A percentile compares a stretch with the other conserved stretches of the same genome.
These are phyloP conservation scores for Rosa hybrid DNA, from an alignment of 331 rosid genomes.

Conservation along the genomic window DNA sequence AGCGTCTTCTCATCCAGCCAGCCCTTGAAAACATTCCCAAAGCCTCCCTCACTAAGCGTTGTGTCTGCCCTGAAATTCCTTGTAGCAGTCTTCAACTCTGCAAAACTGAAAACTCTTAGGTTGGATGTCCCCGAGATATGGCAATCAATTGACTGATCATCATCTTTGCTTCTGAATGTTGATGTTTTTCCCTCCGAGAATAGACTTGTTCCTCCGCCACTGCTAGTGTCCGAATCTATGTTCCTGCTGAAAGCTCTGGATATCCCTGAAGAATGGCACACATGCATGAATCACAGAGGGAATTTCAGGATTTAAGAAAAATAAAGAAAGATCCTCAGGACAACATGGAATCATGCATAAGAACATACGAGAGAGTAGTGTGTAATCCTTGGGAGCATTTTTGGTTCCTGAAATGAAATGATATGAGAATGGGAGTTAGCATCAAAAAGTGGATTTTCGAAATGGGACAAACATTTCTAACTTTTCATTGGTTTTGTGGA, in stretches of 20 bases:
- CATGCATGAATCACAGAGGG: neutral
- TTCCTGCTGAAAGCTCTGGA: constrained; percentile 38
- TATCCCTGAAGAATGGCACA: constrained; percentile 26
- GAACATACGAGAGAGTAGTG: neutral
- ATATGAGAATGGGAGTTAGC: neutral
- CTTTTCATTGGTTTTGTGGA: neutral
- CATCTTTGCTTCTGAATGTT: constrained; percentile 36
- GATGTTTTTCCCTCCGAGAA: constrained; percentile 33
- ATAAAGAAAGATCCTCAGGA: neutral
- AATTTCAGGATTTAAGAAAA: neutral
- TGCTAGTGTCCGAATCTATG: constrained; percentile 35
- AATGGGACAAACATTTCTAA: neutral
- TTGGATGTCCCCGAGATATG: constrained; percentile 47
- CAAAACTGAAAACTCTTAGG: constrained; percentile 57
- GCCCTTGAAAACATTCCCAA: constrained; percentile 84
- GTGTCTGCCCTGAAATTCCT: constrained; percentile 55
- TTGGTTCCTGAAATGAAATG: neutral
- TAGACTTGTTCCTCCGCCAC: constrained; percentile 43
- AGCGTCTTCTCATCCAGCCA: constrained; percentile 72
- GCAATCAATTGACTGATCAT: constrained; percentile 32
- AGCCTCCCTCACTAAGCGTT: constrained; percentile 82
- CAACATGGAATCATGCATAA: neutral
- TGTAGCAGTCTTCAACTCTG: constrained; percentile 64
- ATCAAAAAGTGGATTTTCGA: neutral
- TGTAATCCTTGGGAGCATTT: neutral